Conservation (phyloP, 495 filamentous ascomycete species). For the Penicillium longicatenatum region DNA sequence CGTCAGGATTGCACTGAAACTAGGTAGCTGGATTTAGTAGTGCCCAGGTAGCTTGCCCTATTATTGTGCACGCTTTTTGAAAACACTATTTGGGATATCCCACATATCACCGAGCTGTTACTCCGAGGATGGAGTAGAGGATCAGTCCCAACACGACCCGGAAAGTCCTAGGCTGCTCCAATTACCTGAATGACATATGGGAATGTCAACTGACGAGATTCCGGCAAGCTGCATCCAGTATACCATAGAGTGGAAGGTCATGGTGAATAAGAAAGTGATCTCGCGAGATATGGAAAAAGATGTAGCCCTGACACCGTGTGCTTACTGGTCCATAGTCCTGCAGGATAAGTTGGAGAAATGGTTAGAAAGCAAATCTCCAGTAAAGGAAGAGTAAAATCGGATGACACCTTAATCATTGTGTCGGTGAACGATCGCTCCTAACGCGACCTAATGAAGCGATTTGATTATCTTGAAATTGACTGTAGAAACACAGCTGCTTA, state of each 20-base stretch:
- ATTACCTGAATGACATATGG: slow-evolving; percentile 20
- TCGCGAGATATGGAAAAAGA: slow-evolving; percentile 32
- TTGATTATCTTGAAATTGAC: neutral
- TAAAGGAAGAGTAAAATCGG: neutral
- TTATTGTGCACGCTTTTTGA: too few relatives aligned
- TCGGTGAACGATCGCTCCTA: neutral
- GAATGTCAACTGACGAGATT: slow-evolving; percentile 29
- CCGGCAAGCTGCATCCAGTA: slow-evolving; percentile 38
- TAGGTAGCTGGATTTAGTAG: too few relatives aligned
- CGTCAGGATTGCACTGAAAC: too few relatives aligned
- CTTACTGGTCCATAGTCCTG: slow-evolving; percentile 25
- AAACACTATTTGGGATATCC: too few relatives aligned
- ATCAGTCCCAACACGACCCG: too few relatives aligned
- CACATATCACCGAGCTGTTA: too few relatives aligned
- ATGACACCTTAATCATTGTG: neutral
- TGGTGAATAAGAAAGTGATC: slow-evolving; percentile 29
- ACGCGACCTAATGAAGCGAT: neutral
- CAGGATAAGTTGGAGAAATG: slow-evolving; percentile 12
- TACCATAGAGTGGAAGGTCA: slow-evolving; percentile 37
- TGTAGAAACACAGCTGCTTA: slow-evolving; percentile 8
- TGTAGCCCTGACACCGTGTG: slow-evolving; percentile 24
- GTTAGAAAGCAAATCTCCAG: slow-evolving; percentile 12
- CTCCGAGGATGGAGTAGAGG: too few relatives aligned
- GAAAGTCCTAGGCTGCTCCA: slow-evolving; percentile 11
- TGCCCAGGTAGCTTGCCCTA: too few relatives aligned